Percentiles rank a stretch among this genome's conserved stretches.
phyloP scores from a whole-genome alignment of 306 rosid genomes.

The Malus sieversii region DNA sequence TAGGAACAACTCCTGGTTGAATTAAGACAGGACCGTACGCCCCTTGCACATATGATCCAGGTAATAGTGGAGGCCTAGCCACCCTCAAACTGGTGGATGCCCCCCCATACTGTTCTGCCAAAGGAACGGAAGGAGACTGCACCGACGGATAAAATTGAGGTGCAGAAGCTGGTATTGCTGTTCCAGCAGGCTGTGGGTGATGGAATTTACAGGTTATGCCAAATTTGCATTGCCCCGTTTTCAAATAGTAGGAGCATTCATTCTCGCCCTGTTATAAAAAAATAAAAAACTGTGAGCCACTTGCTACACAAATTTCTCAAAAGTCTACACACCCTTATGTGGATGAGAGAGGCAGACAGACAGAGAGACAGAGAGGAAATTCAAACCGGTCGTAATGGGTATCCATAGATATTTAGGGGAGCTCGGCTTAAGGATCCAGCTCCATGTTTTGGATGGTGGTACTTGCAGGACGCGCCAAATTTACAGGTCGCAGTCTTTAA shows the following conservation, averaged over 20 bases:
- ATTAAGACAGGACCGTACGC: slow-evolving; percentile 73
- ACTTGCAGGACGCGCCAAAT: slow-evolving; percentile 91
- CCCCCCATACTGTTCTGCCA: slow-evolving; percentile 66
- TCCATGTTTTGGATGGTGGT: slow-evolving; percentile 80
- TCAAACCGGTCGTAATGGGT: slow-evolving; percentile 78
- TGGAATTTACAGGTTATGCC: slow-evolving; percentile 91
- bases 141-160: slow-evolving; percentile 89
- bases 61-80: slow-evolving; percentile 66
- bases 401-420: slow-evolving; percentile 67
- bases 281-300: background rate
- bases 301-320: background rate
- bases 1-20: slow-evolving; percentile 73
- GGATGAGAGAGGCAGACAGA: background rate
- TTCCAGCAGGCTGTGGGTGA: slow-evolving; percentile 76
- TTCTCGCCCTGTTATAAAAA: slow-evolving; percentile 60
- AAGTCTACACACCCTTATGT: background rate
- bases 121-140: slow-evolving; percentile 77
- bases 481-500: slow-evolving; percentile 84
- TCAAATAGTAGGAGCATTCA: slow-evolving; percentile 97
- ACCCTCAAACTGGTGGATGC: slow-evolving; percentile 68
- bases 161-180: slow-evolving; percentile 65
- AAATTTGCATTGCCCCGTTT: slow-evolving; percentile 97
- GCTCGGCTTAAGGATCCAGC: slow-evolving; percentile 76
- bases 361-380: background rate
- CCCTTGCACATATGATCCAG: slow-evolving; percentile 81